Base-by-base conservation (phyloP, 768 basidiomycete genomes). In the Naganishia vishniacii region DNA sequence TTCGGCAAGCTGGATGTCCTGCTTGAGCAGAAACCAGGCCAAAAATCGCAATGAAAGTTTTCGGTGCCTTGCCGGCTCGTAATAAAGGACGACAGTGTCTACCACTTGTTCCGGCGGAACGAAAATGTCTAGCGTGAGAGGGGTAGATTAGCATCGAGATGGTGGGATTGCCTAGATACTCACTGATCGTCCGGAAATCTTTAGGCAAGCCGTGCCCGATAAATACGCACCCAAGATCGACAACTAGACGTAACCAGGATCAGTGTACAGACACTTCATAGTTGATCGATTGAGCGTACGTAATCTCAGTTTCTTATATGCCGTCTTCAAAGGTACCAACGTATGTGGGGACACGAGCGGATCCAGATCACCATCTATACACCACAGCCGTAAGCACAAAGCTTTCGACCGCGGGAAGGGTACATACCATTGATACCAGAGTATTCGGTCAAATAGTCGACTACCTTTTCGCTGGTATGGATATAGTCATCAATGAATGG, bases 401-500 rank as follows among this genome's bases (percentile, higher is more conserved):
- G 20, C 18, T 13, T 69, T 26, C 59, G 67, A 65, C 25, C 69
- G 45, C 18, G 26, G 3, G 37, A 46, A 44, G 11, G 20, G 0
- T 70, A 77, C 88, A 61, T 72, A 93, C 94, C 88, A 80, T 86
- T 85, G 53, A 98, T 94, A 0, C 95, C 95, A 11, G 94, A 98
- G 73, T 86, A 98, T 76, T 97, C 93, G 0, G 95, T 99, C 69
- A 99, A 78, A 74, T 97, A 98, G 78, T 99, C 92, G 28, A 95
- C 91, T 51, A 99, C 91, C 6, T 84, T 82, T 72, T 97, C 94
- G 69, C 90, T 94, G 1, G 92, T 95, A 70, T 95, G 90, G 40
- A 98, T 98, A 71, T 99, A 89, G 71, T 99, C 95, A 70, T 98
- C 95, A 69, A 99, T 95, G 78, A 98, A 95, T 1, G 95, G 94